These are phyloP conservation scores for Neurospora tetraspora DNA, from an alignment of 495 filamentous ascomycete species.

Conservation along the genomic window DNA sequence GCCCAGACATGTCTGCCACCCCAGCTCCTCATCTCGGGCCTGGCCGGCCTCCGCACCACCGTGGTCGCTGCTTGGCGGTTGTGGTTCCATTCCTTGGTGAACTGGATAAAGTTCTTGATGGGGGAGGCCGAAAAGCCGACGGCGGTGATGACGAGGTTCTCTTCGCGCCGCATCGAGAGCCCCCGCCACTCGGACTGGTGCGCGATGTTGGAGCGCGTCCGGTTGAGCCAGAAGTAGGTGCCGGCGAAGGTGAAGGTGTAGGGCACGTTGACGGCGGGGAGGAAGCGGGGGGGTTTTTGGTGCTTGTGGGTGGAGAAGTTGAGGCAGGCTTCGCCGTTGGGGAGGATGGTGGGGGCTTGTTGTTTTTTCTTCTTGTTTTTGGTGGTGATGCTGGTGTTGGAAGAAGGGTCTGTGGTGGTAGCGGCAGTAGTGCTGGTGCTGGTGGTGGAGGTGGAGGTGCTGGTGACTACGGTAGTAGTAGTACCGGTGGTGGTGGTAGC, in stretches of 20 bases:
- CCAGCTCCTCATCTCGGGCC: conserved; percentile 17
- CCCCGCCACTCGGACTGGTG: neutral
- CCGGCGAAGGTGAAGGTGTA: conserved; percentile 33
- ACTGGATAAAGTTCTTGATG: conserved; percentile 50
- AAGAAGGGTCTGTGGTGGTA: conserved; percentile 15
- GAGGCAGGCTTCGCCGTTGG: conserved; percentile 27
- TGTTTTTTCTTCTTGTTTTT: conserved; percentile 33
- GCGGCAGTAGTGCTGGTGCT: conserved; percentile 25
- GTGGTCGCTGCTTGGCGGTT: conserved; percentile 36
- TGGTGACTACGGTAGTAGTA: neutral
- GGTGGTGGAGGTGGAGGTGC: too few relatives aligned
- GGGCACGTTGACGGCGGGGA: conserved; percentile 27
- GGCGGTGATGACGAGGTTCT: conserved; percentile 32
- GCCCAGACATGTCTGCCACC: conserved; percentile 45
- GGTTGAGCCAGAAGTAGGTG: conserved; percentile 27
- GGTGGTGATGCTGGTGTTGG: conserved; percentile 39
- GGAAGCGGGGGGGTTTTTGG: conserved; percentile 25
- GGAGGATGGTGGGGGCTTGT: conserved; percentile 24
- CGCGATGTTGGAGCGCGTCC: conserved; percentile 12
- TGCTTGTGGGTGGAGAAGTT: conserved; percentile 38
- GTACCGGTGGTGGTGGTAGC: neutral
- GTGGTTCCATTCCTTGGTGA: conserved; percentile 44
- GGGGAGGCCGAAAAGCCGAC: conserved; percentile 40
- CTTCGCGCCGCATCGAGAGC: conserved; percentile 3
- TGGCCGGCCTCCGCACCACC: conserved; percentile 5